Evolutionary conservation across 768 basidiomycete genomes (phyloP), one percentile per base, ranked within the genome.

Genomic region (Pleurotus eryngii): DNA sequence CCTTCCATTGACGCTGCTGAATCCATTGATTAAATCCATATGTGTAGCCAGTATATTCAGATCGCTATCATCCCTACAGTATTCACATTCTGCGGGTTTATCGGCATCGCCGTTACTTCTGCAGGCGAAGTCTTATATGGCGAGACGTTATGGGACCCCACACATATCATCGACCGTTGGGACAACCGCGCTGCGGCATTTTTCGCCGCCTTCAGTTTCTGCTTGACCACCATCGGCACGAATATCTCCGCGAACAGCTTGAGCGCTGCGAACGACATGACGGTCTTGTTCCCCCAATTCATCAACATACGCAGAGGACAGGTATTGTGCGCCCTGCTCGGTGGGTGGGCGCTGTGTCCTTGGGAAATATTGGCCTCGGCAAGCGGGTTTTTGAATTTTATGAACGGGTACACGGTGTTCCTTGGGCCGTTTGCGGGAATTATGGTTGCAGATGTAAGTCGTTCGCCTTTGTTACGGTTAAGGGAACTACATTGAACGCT

Each of bases 321-420:
- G 64, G 70, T 90, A 59, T 74, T 95, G 35, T 93, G 90, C 60
- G 89, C 90, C 0, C 55, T 95, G 47, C 66, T 95, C 4, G 92
- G 92, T 3, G 90, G 90, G 0, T 95, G 93, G 92, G 84, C 80
- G 0, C 70, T 92, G n/a, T 85, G 83, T 60, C 91, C 92, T 3
- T 95, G 92, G 93, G 84, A 92, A 70, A 92, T 95, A 55, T 74
- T 95, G 30, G 76, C 77, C 3, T 54, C 50, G 20, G 90, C 87
- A 0, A 74, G 82, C 30, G 83, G 83, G 1, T 92, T 92, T 71
- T 66, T 92, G 64, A 74, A 75, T 12, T 92, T 93, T 71, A 88
- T 92, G 85, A 81, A 79, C 20, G 91, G 90, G 2, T 95, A 93
- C 65, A 87, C 91, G 0, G 86, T 94, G 18, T 92, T 96, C 67